These are phyloP conservation scores for Fusarium fujikuroi DNA, from an alignment of 2,329 filamentous ascomycete species.

Conservation along the genomic window DNA sequence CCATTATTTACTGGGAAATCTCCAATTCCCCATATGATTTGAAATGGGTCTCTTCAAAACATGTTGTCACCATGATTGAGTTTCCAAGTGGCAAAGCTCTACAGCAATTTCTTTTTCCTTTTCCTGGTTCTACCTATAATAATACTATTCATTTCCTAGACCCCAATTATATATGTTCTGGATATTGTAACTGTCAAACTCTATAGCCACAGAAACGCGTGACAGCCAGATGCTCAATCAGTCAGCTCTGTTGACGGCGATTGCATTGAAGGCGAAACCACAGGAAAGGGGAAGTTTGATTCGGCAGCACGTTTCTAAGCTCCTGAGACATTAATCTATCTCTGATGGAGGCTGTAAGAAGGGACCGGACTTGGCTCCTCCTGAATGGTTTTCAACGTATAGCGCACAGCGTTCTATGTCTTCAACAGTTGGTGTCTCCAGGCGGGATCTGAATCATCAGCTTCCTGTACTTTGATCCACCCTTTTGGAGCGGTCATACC, in stretches of 20 bases:
- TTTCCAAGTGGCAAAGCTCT: not conserved
- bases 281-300: accelerated
- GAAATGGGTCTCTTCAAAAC: not conserved
- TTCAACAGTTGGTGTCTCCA: not conserved
- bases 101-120: not conserved
- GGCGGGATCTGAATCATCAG: not conserved
- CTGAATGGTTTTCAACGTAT: not conserved
- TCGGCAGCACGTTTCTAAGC: accelerated
- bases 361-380: too few species aligned
- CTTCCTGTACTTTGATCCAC: not conserved
- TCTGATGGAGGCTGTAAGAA: not conserved
- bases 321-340: not conserved
- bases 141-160: not conserved
- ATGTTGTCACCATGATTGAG: not conserved
- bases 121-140: not conserved
- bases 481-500: not conserved
- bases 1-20: not conserved
- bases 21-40: not conserved
- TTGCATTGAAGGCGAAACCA: not conserved
- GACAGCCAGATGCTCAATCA: not conserved
- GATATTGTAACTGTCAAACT: not conserved
- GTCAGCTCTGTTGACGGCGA: accelerated
- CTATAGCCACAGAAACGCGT: not conserved
- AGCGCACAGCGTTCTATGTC: not conserved
- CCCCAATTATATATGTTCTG: accelerated